A percentile compares a stretch with the other conserved stretches of the same genome.
These are phyloP conservation scores for Talaromyces sp. DNA, from an alignment of 2,329 filamentous ascomycete species.

Conservation along the genomic window DNA sequence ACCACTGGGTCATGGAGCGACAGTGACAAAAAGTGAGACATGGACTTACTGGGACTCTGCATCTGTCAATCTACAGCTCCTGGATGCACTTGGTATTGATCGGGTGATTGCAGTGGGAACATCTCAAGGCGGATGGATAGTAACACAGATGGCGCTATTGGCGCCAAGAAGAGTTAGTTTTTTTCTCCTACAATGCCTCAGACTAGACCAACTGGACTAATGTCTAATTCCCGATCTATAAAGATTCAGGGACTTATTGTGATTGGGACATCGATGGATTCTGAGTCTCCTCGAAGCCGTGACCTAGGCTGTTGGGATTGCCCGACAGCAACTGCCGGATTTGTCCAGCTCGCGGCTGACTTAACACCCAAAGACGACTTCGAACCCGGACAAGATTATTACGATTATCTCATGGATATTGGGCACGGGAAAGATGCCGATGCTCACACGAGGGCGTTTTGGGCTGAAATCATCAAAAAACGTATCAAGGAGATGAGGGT, in stretches of 20 bases:
- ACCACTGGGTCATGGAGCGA: constrained; percentile 49
- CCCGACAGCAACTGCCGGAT: constrained; percentile 27
- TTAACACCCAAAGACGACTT: constrained; percentile 38
- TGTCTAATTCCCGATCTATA: background rate
- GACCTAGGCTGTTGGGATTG: constrained; percentile 48
- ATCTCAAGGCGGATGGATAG: constrained; percentile 52
- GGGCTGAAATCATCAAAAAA: constrained; percentile 41
- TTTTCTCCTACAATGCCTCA: background rate
- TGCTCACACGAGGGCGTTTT: constrained; percentile 35
- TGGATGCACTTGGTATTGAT: constrained; percentile 44
- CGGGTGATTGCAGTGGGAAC: constrained; percentile 46
- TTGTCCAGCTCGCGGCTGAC: constrained; percentile 38
- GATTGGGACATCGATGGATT: constrained; percentile 49
- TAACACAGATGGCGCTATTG: constrained; percentile 47
- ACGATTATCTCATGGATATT: constrained; percentile 44
- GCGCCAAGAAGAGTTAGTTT: constrained; percentile 40
- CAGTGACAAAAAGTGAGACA: constrained; percentile 38
- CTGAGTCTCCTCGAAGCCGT: constrained; percentile 40
- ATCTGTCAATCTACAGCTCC: constrained; percentile 49
- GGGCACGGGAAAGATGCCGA: constrained; percentile 43
- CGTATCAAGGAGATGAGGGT: constrained; percentile 48
- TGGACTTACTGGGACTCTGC: constrained; percentile 53
- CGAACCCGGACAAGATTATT: constrained; percentile 36
- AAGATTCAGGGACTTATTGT: constrained; percentile 49
- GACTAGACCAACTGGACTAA: background rate